Percentiles rank a stretch among this genome's conserved stretches.
These are phyloP conservation scores for Myxozyma monticola DNA, from an alignment of 805 yeast species.

Conservation along the genomic window DNA sequence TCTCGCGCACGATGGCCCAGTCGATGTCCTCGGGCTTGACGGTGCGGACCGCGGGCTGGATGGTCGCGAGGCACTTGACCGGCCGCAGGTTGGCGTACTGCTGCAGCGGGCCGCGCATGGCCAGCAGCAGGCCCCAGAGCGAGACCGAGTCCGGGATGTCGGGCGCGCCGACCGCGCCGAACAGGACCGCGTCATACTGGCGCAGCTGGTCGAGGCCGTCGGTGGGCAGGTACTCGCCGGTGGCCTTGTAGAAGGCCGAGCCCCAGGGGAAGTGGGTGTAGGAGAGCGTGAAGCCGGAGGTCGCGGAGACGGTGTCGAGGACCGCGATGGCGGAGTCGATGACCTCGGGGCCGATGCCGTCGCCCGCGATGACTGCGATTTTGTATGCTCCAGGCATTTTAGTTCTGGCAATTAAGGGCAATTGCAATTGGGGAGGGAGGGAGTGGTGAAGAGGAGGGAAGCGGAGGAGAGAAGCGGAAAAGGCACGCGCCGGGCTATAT, in stretches of 20 bases:
- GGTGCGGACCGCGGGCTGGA: slow-evolving; percentile 9
- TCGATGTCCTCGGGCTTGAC: slow-evolving; percentile 16
- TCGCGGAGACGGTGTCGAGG: slow-evolving; percentile 2
- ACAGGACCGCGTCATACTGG: slow-evolving; percentile 25
- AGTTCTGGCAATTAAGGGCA: too few species aligned
- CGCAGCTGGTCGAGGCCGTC: slow-evolving; percentile 20
- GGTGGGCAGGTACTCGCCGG: slow-evolving; percentile 25
- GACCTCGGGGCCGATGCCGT: slow-evolving; percentile 31
- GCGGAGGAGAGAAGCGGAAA: too few species aligned
- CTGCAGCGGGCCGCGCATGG: slow-evolving; percentile 25
- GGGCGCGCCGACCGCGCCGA: slow-evolving; percentile 31
- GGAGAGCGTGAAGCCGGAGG: slow-evolving; percentile 10
- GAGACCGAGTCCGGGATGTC: slow-evolving; percentile 29
- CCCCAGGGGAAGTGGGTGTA: slow-evolving; percentile 26
- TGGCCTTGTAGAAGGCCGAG: slow-evolving; percentile 20
- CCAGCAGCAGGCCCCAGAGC: slow-evolving; percentile 27
- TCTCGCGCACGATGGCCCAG: slow-evolving; percentile 25
- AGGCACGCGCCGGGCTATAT: too few species aligned
- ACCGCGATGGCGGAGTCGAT: slow-evolving; percentile 23
- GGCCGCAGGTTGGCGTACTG: slow-evolving; percentile 29
- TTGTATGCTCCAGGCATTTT: too few species aligned
- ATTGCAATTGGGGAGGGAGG: too few species aligned
- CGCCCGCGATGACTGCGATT: slow-evolving; percentile 29
- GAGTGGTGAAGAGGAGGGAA: too few species aligned
- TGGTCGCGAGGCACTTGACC: slow-evolving; percentile 21